Conservation (phyloP, 1,284 basidiomycete genomes). For the Trichosporon sp. region DNA sequence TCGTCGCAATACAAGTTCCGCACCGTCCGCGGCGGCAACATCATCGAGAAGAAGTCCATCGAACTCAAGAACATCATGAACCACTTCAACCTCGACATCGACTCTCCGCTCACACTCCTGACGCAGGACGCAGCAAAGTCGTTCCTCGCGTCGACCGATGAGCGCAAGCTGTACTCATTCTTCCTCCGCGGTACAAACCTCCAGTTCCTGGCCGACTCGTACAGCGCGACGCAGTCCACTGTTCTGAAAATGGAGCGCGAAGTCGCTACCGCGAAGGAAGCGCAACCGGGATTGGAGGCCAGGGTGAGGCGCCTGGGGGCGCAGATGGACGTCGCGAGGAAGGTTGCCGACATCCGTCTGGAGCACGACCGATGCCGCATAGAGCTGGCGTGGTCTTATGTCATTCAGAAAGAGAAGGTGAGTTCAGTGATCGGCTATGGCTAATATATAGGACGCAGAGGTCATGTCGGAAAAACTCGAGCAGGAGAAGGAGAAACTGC, state of each 20-base stretch:
- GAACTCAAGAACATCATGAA: constrained; percentile 83
- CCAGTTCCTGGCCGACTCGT: constrained; percentile 79
- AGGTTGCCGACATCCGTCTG: constrained; percentile 46
- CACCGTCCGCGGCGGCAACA: constrained; percentile 58
- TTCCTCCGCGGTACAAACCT: constrained; percentile 93
- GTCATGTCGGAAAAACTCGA: not conserved
- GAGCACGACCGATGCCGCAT: constrained; percentile 39
- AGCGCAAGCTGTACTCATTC: constrained; percentile 91
- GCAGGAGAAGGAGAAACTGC: constrained; percentile 15
- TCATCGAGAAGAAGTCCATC: constrained; percentile 73
- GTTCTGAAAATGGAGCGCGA: constrained; percentile 25
- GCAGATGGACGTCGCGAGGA: constrained; percentile 67
- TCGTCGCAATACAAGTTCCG: constrained; percentile 78
- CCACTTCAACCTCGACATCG: constrained; percentile 87
- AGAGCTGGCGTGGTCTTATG: constrained; percentile 85
- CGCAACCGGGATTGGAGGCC: constrained; percentile 23
- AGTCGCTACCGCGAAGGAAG: constrained; percentile 22
- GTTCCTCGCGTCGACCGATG: constrained; percentile 78
- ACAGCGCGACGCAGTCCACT: constrained; percentile 62
- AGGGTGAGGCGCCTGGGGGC: constrained; percentile 25
- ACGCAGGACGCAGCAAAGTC: constrained; percentile 81
- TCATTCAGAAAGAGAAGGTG: constrained; percentile 65
- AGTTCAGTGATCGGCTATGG: constrained; percentile 16
- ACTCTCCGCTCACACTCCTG: constrained; percentile 92
- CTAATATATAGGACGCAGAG: constrained; percentile 5